phyloP scores from a whole-genome alignment of 2,329 filamentous ascomycete genomes.

The Paracorniculantispora psalliotae region DNA sequence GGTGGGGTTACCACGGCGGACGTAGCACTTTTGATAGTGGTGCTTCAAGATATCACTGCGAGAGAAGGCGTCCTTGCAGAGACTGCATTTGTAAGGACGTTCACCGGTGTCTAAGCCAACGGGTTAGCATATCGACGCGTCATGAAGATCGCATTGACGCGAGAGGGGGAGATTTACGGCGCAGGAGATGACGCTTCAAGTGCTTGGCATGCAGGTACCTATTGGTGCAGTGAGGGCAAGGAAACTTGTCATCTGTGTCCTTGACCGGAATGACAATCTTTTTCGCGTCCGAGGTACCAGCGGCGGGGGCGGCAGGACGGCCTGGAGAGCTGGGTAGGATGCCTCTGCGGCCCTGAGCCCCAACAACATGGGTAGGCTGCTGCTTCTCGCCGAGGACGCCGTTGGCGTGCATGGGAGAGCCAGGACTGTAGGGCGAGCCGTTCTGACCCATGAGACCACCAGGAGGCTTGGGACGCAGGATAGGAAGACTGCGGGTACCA shows the following conservation, averaged over 20 bases:
- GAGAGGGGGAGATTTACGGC: slow-evolving; percentile 64
- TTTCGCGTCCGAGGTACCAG: slow-evolving; percentile 66
- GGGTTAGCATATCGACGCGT: not conserved
- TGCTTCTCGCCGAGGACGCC: slow-evolving; percentile 53
- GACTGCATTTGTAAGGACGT: slow-evolving; percentile 94
- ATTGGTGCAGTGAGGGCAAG: slow-evolving; percentile 96
- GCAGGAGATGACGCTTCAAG: slow-evolving; percentile 87
- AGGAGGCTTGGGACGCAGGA: slow-evolving; percentile 64
- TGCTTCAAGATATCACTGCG: slow-evolving; percentile 97
- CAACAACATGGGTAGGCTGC: slow-evolving; percentile 87
- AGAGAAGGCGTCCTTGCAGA: slow-evolving; percentile 97
- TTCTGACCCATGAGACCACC: slow-evolving; percentile 57
- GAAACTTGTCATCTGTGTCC: slow-evolving; percentile 95
- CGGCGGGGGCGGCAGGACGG: slow-evolving; percentile 68
- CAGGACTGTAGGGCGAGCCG: slow-evolving; percentile 56
- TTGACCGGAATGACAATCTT: slow-evolving; percentile 86
- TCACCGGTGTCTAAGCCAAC: slow-evolving; percentile 76
- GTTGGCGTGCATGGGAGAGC: slow-evolving; percentile 52
- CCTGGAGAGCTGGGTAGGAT: slow-evolving; percentile 91
- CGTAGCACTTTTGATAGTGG: slow-evolving; percentile 98
- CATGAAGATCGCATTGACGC: slow-evolving; percentile 18
- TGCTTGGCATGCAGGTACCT: slow-evolving; percentile 97
- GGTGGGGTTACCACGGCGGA: slow-evolving; percentile 90
- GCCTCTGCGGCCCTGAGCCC: slow-evolving; percentile 84
- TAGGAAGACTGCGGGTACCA: slow-evolving; percentile 52